phyloP scores from a whole-genome alignment of 139 green algal species.

The Chlorella vulgaris region DNA sequence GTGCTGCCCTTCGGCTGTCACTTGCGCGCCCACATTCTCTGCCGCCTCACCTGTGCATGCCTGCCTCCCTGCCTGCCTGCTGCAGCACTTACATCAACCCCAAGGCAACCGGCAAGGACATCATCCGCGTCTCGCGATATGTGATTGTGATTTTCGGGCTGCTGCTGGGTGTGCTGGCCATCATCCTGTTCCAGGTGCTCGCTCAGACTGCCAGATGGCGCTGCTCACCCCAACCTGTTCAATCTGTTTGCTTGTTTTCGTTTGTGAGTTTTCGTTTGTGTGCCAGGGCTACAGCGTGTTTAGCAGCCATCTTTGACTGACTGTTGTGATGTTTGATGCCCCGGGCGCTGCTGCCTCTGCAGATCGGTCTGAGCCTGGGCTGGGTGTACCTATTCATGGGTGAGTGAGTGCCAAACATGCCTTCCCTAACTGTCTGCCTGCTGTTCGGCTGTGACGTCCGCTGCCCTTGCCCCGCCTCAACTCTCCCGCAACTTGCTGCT shows the following conservation, averaged over 20 bases:
- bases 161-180: slow-evolving; percentile 77
- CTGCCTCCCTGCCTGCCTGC: background rate
- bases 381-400: slow-evolving; percentile 76
- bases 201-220: background rate
- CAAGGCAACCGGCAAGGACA: slow-evolving; percentile 76
- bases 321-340: background rate
- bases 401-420: background rate
- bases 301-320: background rate
- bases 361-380: slow-evolving; percentile 70
- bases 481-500: background rate
- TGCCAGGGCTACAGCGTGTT: background rate
- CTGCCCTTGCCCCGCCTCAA: background rate
- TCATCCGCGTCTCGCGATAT: slow-evolving; percentile 73
- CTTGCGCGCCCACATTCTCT: too few relatives aligned
- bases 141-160: slow-evolving; percentile 75
- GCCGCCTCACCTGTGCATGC: background rate
- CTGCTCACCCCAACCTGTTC: background rate
- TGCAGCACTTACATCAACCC: slow-evolving; percentile 62
- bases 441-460: background rate
- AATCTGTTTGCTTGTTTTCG: too few relatives aligned
- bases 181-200: slow-evolving; percentile 74
- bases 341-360: background rate
- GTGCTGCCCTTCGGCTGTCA: too few relatives aligned
- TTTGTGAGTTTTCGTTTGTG: too few relatives aligned
- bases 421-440: background rate